Evolutionary conservation across 495 filamentous ascomycete species (phyloP).

Genomic region (Mytilinidion resinicola): DNA sequence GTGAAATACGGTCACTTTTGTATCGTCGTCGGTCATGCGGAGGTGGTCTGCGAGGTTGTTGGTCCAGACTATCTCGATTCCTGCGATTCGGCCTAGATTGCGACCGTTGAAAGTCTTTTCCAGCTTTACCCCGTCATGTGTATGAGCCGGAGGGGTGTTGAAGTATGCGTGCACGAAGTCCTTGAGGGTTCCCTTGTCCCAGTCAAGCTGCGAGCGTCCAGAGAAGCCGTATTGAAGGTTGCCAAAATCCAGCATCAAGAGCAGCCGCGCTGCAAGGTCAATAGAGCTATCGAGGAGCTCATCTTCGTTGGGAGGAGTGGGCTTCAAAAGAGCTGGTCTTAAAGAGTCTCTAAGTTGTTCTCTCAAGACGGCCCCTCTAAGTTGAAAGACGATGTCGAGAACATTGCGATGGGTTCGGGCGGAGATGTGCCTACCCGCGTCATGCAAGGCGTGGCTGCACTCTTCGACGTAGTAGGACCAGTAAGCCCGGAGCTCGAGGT

Average conservation of each 20-base stretch:
- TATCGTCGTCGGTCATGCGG: conserved; percentile 37
- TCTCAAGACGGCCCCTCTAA: background rate
- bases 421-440: conserved; percentile 2
- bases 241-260: conserved; percentile 17
- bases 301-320: background rate
- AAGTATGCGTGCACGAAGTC: conserved; percentile 1
- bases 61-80: conserved; percentile 40
- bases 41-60: conserved; percentile 44
- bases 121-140: conserved; percentile 2
- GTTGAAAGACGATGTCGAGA: conserved; percentile 1
- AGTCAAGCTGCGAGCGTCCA: background rate
- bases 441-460: conserved; percentile 10
- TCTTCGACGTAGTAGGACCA: conserved; percentile 7
- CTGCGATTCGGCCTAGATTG: conserved; percentile 35
- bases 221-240: conserved; percentile 3
- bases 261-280: conserved; percentile 9
- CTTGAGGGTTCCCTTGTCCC: background rate
- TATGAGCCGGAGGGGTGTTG: background rate
- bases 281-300: conserved; percentile 14
- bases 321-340: background rate
- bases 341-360: background rate
- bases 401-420: conserved; percentile 14
- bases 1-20: conserved; percentile 41
- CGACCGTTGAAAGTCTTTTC: conserved; percentile 30
- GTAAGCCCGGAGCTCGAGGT: background rate